Evolutionary conservation across 352 stramenopile species (phyloP), one percentile per base, ranked within the genome.

Genomic region (Plasmopara halstedii): DNA sequence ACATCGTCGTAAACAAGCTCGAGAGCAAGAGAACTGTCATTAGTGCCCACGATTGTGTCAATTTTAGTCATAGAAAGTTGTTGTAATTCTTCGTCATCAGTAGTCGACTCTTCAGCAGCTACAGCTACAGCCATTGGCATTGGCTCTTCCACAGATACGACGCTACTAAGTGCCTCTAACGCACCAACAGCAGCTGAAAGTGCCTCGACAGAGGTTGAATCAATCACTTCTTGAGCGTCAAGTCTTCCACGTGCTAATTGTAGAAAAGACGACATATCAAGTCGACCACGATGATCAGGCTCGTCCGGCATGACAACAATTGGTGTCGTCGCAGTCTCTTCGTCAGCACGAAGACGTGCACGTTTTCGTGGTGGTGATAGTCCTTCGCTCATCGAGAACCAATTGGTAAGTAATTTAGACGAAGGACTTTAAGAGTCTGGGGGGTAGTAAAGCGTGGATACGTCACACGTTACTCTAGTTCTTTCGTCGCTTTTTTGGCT

Each of bases 21-120:
- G 5, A 60, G 62, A 14, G 58, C 39, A 11, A 48, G 35, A 14
- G 46, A 42, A 40, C 56, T 50, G n/a, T 80, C 70, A 33, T 29
- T 4, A 0, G 15, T 20, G 25, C 21, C 33, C 20, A 73, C 13
- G 5, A 63, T 44, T 9, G 58, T 45, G 27, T 85, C 71, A n/a
- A 63, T 45, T 49, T 69, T 63, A 2, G 76, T 68, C 66, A 84
- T 73, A 14, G 64, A 70, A n/a, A 83, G 54, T 38, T 84, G 70
- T 54, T 85, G 73, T 34, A 85, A 50, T 48, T 89, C 77, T 50
- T 89, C 77, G 37, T 89, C 74, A 43, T 89, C 77, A 27, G 77
- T 89, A 26, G 76, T 85, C 6, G 74, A 80, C 37, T 86, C 77
- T 18, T 89, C 77, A 1, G 60, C 76, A 2, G 59, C 70, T 17